Percentiles rank a stretch among this genome's conserved stretches.
Evolutionary conservation across 2,329 filamentous ascomycete species (phyloP).

Genomic region (Colletotrichum noveboracense): DNA sequence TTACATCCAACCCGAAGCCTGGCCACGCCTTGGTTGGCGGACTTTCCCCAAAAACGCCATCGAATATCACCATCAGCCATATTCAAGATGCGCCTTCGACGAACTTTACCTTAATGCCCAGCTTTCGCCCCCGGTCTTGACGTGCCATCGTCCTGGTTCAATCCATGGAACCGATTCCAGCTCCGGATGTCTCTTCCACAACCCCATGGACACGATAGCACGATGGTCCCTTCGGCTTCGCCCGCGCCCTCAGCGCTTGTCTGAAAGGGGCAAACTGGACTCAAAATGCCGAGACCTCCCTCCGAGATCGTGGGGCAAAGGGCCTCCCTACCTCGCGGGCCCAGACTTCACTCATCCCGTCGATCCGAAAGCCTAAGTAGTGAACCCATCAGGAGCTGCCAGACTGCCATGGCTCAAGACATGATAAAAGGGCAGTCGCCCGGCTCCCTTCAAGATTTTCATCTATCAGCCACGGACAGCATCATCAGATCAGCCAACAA

Average conservation of each 20-base stretch:
- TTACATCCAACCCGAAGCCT: background rate
- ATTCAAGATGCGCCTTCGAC: background rate
- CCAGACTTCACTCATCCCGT: background rate
- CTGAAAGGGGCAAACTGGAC: slow-evolving; percentile 6
- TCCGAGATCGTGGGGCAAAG: background rate
- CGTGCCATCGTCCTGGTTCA: background rate
- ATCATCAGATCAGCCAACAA: background rate
- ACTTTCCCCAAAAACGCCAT: background rate
- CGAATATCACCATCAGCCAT: background rate
- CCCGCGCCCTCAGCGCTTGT: background rate
- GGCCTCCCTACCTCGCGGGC: background rate
- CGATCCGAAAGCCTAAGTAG: background rate
- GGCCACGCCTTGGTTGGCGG: slow-evolving; percentile 10
- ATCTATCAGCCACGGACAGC: background rate
- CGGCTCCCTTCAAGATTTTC: background rate
- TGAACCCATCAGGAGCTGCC: background rate
- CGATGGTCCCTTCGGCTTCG: background rate
- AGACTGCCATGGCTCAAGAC: background rate
- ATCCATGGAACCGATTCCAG: background rate
- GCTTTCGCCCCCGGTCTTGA: background rate
- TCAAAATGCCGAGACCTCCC: slow-evolving; percentile 1
- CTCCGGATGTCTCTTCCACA: slow-evolving; percentile 13
- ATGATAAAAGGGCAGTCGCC: slow-evolving; percentile 8
- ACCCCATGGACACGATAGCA: background rate
- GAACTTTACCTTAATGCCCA: background rate